Evolutionary conservation across 1,284 basidiomycete species (phyloP), one percentile per base, ranked within the genome.

Genomic region (Jaminaea rosea): DNA sequence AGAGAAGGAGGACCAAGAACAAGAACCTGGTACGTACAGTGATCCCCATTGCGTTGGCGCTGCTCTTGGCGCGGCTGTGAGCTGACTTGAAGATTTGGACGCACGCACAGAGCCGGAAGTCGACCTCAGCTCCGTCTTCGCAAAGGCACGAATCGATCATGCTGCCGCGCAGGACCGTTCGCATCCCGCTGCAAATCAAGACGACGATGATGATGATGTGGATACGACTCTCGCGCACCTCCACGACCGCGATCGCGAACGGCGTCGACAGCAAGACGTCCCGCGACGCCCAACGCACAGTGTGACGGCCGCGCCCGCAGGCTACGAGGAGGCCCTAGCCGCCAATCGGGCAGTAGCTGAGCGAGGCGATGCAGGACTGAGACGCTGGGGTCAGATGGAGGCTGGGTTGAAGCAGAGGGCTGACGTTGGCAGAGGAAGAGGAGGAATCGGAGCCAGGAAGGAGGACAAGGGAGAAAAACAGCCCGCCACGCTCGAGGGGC

Each of bases 101-200:
- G 53, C 56, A 57, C 61, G 64, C 9, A 50, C 53, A 11, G 71
- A 72, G 26, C 59, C 69, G 9, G 70, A 72, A 46, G 62, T 73
- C 9, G 69, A 73, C 46, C 53, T 72, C 13, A 57, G 62, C 23
- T 47, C 47, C 15, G 58, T 73, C 4, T 47, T 64, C 5, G 66
- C 55, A 13, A 52, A 59, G 13, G 63, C 39, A 7, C 17, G 39
- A 23, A 42, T 73, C 3, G 58, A 60, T 1, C 53, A 63, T 1
- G 41, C 68, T 2, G 68, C 61, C 21, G 50, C 59, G 0, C 58
- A 62, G 37, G 59, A 58, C 2, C 57, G 61, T 10, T 8, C 61
- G 15, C 47, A 53, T 26, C 34, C 50, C 13, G 49, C 56, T 23
- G 55, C 62, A 1, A 51, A 51, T 11, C 53, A 58, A 9, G 55